Base-by-base conservation (phyloP, 768 basidiomycete genomes). In the Suillus spraguei region DNA sequence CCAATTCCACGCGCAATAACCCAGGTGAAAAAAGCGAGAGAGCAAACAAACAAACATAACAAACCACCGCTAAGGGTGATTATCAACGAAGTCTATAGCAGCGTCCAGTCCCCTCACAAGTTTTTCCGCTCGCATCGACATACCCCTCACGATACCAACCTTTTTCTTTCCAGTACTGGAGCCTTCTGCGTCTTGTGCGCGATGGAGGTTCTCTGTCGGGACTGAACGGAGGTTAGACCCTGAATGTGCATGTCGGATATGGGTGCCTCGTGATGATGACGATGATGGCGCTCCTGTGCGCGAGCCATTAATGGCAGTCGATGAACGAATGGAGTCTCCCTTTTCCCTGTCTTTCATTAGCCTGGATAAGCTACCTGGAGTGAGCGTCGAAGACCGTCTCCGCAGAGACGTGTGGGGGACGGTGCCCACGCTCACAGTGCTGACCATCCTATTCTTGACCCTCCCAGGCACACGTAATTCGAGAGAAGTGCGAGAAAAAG, bases 61-160 rank as follows among this genome's bases (percentile, higher is more conserved):
- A 59, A 33, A 11, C 35, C 14, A n/a, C 14, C 24, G 35, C 39
- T 61, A 61, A 38, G 49, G 54, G 59, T 61, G 46, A 24, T 39
- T 61, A 65, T 80, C 79, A 24, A 80, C 79, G 64, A 80, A 80
- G 63, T 80, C 79, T 42, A 80, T 72, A 0, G 79, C 78, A 5
- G 78, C 75, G 64, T 80, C 79, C 61, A 80, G 69, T 33, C 75
- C 74, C 49, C 69, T 72, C 20, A 80, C 79, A 22, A 82, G 63
- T 64, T 69, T 74, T 55, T 75, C 73, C 62, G 79, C 71, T 33
- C 77, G 69, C 61, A 74, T 59, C 39, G 78, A 73, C 61, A 79
- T 61, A 0, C 77, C 75, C 9, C 76, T 70, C 59, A 77, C 70
- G 41, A 79, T 74, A 46, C 69, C 61, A 44, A 55, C 64, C 20